Percentiles rank a stretch among this genome's conserved stretches.
Evolutionary conservation across 352 stramenopile genomes (phyloP).

Genomic region (Globisporangium solare): DNA sequence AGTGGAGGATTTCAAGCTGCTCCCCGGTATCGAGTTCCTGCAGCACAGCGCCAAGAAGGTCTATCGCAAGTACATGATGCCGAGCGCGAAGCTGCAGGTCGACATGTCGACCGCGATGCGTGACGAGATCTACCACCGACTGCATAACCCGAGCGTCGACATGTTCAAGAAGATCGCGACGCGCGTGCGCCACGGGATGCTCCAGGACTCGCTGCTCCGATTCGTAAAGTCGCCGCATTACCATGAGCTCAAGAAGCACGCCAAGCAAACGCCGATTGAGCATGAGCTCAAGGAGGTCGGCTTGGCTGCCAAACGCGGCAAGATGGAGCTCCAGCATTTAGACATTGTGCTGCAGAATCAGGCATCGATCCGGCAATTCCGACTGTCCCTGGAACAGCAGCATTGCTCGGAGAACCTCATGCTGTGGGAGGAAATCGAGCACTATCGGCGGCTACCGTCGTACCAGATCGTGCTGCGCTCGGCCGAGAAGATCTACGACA

Average conservation of each 20-base stretch:
- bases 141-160: slow-evolving; percentile 69
- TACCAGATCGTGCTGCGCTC: slow-evolving; percentile 83
- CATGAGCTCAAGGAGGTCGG: slow-evolving; percentile 50
- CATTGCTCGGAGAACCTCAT: slow-evolving; percentile 82
- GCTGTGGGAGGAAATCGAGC: slow-evolving; percentile 83
- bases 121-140: slow-evolving; percentile 59
- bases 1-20: slow-evolving; percentile 73
- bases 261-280: slow-evolving; percentile 31
- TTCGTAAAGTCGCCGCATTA: slow-evolving; percentile 77
- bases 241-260: slow-evolving; percentile 49
- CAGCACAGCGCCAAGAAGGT: slow-evolving; percentile 85
- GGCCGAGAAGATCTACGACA: slow-evolving; percentile 84
- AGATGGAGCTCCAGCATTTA: slow-evolving; percentile 69
- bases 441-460: slow-evolving; percentile 69
- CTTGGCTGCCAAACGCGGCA: slow-evolving; percentile 57
- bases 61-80: slow-evolving; percentile 81
- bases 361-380: slow-evolving; percentile 60
- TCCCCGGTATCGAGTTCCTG: slow-evolving; percentile 78
- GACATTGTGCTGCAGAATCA: slow-evolving; percentile 72
- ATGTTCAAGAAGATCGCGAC: slow-evolving; percentile 83
- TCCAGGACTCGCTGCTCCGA: slow-evolving; percentile 71
- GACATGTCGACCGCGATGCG: slow-evolving; percentile 83
- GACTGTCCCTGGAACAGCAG: slow-evolving; percentile 65
- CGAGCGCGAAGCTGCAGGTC: slow-evolving; percentile 68
- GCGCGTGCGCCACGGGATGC: slow-evolving; percentile 60